Percentiles rank a stretch among this genome's conserved stretches.
Conservation (phyloP, 106 monocot genomes). For the Apostasia shenzhenica region DNA sequence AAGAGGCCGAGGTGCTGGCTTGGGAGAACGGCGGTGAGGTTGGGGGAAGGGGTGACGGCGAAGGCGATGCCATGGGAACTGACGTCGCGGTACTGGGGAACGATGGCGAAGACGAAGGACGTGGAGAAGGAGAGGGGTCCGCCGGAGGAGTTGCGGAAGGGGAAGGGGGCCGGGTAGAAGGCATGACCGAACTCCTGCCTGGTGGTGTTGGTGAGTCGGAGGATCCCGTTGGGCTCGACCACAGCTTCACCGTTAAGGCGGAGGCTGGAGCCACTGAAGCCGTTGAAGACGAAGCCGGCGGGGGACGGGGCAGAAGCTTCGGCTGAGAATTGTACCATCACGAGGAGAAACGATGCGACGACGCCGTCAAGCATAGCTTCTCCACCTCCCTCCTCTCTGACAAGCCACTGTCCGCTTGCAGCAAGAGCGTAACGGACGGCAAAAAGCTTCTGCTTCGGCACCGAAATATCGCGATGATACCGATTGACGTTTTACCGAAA, state of each 20-base stretch:
- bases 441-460: too few species aligned
- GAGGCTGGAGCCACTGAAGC: conserved; percentile 10
- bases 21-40: conserved; percentile 1
- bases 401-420: neutral
- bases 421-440: neutral
- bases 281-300: conserved; percentile 16
- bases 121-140: conserved; percentile 15
- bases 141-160: conserved; percentile 2
- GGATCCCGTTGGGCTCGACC: conserved; percentile 14
- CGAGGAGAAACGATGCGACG: neutral
- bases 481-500: too few species aligned
- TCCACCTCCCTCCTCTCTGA: neutral
- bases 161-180: conserved; percentile 11
- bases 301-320: neutral
- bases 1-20: conserved; percentile 22
- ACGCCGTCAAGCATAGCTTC: neutral
- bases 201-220: conserved; percentile 18
- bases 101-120: conserved; percentile 17
- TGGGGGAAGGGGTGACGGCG: conserved; percentile 4
- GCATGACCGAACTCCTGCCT: conserved; percentile 17
- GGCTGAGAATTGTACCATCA: neutral
- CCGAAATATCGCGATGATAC: too few species aligned
- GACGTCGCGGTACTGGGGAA: neutral
- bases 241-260: conserved; percentile 5
- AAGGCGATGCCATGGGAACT: conserved; percentile 20